Evolutionary conservation across 78 protist species (phyloP), one percentile per base, ranked within the genome.

Genomic region (Neovahlkampfia damariscottae): DNA sequence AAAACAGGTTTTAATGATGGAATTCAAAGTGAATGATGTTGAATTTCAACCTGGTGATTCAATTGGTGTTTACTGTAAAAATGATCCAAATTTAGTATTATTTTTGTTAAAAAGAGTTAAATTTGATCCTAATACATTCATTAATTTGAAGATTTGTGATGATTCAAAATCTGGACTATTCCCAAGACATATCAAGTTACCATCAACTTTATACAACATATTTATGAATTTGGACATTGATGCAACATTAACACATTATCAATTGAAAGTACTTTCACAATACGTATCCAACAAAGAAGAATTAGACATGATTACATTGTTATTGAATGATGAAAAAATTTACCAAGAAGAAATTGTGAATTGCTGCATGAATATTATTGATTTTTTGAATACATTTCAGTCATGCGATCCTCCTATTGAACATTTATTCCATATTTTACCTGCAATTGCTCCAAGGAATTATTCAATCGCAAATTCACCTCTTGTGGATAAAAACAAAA

Each of bases 391-490:
- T 1, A 27, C 28, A 70, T 62, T 62, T 30, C 85, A 78, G 2
- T 62, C 75, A 5, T n/a, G 40, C 27, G 0, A 3, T 8, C 85
- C 85, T 0, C 74, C 78, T 8, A 39, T 82, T n/a, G 34, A 38
- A 5, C 37, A 41, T 5, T 6, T 81, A 10, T 4, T 40, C 8
- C 73, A 73, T 27, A 19, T 0, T 2, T 71, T 74, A 2, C 67
- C 72, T 8, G 72, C 80, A 1, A 68, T 82, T 2, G 32, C 3
- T 30, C 80, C 85, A 0, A 79, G 85, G 30, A 76, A 66, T 50
- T 82, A 75, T 40, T 75, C 80, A 3, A 74, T 72, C 6, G 9
- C 80, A 7, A 28, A 30, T 34, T 2, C 66, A 31, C 74, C 76
- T 8, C 67, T 2, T 7, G 37, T 3, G 50, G 70, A 67, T 30